These are phyloP conservation scores for Paramecium caudatum DNA, from an alignment of 73 alveolate genomes.

Conservation along the genomic window DNA sequence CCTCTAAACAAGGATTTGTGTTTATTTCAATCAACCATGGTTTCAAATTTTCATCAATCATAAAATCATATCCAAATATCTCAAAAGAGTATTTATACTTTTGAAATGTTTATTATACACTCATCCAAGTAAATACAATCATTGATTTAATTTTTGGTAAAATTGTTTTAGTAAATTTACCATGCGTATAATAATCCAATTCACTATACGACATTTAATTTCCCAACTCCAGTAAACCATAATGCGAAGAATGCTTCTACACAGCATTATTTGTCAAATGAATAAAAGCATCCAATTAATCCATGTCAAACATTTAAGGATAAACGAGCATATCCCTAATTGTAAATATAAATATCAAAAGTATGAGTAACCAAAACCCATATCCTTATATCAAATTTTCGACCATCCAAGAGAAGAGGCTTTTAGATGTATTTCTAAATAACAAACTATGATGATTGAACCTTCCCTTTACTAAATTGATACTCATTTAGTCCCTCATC, in stretches of 20 bases:
- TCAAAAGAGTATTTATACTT: conserved; percentile 90
- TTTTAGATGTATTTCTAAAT: conserved; percentile 95
- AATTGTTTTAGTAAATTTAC: conserved; percentile 71
- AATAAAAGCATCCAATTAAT: conserved; percentile 87
- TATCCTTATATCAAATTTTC: conserved; percentile 97
- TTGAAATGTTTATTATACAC: conserved; percentile 75
- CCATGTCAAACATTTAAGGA: conserved; percentile 85
- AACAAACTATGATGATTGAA: conserved; percentile 77
- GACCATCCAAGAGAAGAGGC: conserved; percentile 91
- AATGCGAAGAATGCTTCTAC: conserved; percentile 88
- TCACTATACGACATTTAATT: conserved; percentile 81
- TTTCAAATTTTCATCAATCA: conserved; percentile 84
- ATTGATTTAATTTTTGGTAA: conserved; percentile 81
- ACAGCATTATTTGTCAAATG: conserved; percentile 97
- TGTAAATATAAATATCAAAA: conserved; percentile 86
- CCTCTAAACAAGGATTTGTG: conserved; percentile 92
- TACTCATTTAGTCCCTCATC: conserved; percentile 72
- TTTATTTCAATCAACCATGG: conserved; percentile 91
- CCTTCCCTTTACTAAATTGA: conserved; percentile 40
- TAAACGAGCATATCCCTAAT: conserved; percentile 94
- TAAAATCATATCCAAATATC: conserved; percentile 92
- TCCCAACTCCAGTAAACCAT: conserved; percentile 96
- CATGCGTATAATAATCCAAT: conserved; percentile 76
- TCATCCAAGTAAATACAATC: conserved; percentile 70
- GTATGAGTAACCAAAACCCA: conserved; percentile 95